Conservation (phyloP, 306 rosid species). For the Begonia peltatifolia region DNA sequence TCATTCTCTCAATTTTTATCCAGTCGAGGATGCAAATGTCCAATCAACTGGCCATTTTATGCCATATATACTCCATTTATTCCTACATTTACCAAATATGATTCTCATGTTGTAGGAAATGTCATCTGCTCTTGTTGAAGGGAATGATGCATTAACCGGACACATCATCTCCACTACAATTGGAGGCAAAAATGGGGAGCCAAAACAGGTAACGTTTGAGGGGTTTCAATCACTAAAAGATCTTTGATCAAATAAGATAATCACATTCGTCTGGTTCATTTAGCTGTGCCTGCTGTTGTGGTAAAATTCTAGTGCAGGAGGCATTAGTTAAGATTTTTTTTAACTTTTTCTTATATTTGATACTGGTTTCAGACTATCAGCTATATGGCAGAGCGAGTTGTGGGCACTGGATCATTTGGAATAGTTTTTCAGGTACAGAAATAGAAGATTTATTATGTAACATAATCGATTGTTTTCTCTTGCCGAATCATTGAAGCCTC, state of each 20-base stretch:
- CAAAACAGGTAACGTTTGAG: conserved; percentile 51
- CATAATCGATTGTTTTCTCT: neutral
- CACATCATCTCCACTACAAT: conserved; percentile 90
- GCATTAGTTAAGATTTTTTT: too few species aligned
- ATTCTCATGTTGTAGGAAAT: conserved; percentile 55
- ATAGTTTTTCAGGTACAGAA: conserved; percentile 75
- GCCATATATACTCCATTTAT: neutral
- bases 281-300: conserved; percentile 6
- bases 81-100: conserved; percentile 1
- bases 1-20: neutral
- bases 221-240: neutral
- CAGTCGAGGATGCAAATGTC: neutral
- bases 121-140: conserved; percentile 53
- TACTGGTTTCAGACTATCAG: conserved; percentile 67
- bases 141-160: conserved; percentile 77
- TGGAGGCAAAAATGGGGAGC: conserved; percentile 94
- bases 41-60: neutral
- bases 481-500: conserved; percentile 12
- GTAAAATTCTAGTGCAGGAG: neutral
- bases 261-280: conserved; percentile 1
- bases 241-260: neutral
- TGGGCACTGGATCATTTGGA: conserved; percentile 95
- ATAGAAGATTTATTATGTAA: neutral
- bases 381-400: conserved; percentile 96
- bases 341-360: conserved; percentile 7